Base-by-base conservation (phyloP, 129 eudicot species). In the Artemisia tridentata region DNA sequence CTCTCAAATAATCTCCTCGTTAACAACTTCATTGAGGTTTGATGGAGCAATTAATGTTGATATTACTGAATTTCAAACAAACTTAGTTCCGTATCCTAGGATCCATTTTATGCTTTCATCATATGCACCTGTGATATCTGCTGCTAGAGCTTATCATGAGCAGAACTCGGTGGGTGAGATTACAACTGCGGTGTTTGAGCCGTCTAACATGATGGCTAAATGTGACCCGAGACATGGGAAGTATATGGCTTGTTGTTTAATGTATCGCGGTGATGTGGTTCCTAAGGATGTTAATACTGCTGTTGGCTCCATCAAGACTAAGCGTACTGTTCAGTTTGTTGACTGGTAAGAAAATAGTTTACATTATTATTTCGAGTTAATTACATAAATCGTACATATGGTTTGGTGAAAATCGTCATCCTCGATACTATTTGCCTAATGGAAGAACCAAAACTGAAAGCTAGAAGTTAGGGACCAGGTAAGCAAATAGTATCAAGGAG, bases 161-260 rank as follows among this genome's bases (percentile, higher is more conserved):
- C 74, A 69, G 65, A 59, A 34, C 15, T 69, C 74, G 12, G 74
- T 69, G 59, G 34, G 53, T 53, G 74, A 69, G 14, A 69, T 69
- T 19, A 69, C 74, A 6, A 69, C 48, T 38, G 38, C 65, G 1
- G 74, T 69, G 34, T 69, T 69, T 55, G 74, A 69, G 21, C 74
- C 74, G 9, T 60, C 65, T 11, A 69, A 46, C 50, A 69, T 69
- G 74, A 69, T 69, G 74, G 74, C 74, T 38, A 69, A 69, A 45
- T 70, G 74, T 55, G 74, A 69, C 61, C 74, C 74, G 15, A 38
- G 74, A 59, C 74, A 69, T 69, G 74, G 74, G 21, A 69, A 69
- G 63, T 69, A 69, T 17, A 69, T 69, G 73, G 63, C 73, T 31
- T 69, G 73, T 31, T 69, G 74, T 54, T 69, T 69, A 34, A 69